Evolutionary conservation across 78 protist species (phyloP).

Genomic region (Dictyostelium discoideum): DNA sequence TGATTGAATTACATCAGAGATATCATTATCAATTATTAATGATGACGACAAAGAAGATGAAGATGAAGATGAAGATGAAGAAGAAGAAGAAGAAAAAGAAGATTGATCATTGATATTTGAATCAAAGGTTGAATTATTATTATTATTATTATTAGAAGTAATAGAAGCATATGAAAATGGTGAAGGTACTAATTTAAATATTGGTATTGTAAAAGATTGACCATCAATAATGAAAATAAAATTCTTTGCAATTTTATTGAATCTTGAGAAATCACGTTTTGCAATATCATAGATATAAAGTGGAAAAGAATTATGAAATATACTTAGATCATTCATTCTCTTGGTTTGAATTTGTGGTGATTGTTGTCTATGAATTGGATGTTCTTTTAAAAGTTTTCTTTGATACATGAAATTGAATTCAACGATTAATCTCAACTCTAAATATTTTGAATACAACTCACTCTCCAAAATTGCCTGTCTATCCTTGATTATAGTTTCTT

Average conservation of each 20-base stretch:
- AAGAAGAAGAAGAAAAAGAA: no score
- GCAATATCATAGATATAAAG: not conserved
- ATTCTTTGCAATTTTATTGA: not conserved
- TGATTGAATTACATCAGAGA: not conserved
- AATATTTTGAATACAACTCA: not conserved
- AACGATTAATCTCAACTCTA: not conserved
- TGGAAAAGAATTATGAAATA: conserved; percentile 15
- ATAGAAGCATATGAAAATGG: not conserved
- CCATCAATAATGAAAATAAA: not conserved
- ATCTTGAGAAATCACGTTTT: not conserved
- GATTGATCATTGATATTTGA: not conserved
- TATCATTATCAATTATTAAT: not conserved
- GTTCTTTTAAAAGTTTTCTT: not conserved
- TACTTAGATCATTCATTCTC: conserved; percentile 8
- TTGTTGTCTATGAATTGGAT: not conserved
- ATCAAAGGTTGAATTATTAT: not conserved
- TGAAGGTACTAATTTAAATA: not conserved
- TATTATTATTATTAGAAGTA: not conserved
- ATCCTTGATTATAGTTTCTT: not conserved
- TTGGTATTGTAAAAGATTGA: not conserved
- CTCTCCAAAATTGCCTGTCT: not conserved
- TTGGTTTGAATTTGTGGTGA: not conserved
- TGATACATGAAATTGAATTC: conserved; percentile 13
- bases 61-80: no score
- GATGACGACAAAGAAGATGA: not conserved